Evolutionary conservation across 2,329 filamentous ascomycete species (phyloP).

Genomic region (Albophoma yamanashiensis): DNA sequence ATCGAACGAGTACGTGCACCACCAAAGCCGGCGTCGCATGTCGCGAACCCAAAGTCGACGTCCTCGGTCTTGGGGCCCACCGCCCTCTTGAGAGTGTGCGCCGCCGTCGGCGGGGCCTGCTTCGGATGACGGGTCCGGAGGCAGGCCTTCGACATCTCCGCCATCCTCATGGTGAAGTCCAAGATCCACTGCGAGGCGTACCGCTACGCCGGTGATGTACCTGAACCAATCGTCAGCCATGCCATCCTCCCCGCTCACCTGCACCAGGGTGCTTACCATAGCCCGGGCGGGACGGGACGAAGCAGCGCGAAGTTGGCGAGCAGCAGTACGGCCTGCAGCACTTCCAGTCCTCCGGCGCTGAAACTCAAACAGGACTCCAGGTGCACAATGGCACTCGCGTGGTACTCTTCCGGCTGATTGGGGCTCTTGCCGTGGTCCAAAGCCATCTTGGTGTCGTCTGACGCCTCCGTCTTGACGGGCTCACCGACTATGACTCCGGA

Average conservation of each 20-base stretch:
- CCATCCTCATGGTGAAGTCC: slow-evolving; percentile 91
- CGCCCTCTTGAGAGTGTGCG: slow-evolving; percentile 16
- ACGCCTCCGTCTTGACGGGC: slow-evolving; percentile 36
- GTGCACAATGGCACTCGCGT: slow-evolving; percentile 87
- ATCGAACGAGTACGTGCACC: slow-evolving; percentile 94
- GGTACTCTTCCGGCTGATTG: slow-evolving; percentile 86
- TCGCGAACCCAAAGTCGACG: slow-evolving; percentile 78
- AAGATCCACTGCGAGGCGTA: slow-evolving; percentile 80
- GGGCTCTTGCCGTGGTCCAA: slow-evolving; percentile 25
- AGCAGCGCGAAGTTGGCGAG: slow-evolving; percentile 86
- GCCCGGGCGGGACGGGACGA: slow-evolving; percentile 79
- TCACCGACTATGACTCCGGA: slow-evolving; percentile 80
- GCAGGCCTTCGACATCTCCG: slow-evolving; percentile 48
- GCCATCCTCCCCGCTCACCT: neutral
- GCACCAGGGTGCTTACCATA: slow-evolving; percentile 50
- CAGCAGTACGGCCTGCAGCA: slow-evolving; percentile 84
- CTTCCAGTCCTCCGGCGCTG: slow-evolving; percentile 82
- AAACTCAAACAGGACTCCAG: slow-evolving; percentile 78
- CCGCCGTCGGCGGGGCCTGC: slow-evolving; percentile 24
- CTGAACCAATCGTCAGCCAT: slow-evolving; percentile 15
- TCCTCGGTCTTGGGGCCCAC: slow-evolving; percentile 40
- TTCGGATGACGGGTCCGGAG: slow-evolving; percentile 31
- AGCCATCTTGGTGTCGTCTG: slow-evolving; percentile 17
- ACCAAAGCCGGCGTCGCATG: slow-evolving; percentile 80
- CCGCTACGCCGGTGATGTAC: slow-evolving; percentile 92